Evolutionary conservation across 352 stramenopile species (phyloP), one percentile per base, ranked within the genome.

Genomic region (Globisporangium solare): DNA sequence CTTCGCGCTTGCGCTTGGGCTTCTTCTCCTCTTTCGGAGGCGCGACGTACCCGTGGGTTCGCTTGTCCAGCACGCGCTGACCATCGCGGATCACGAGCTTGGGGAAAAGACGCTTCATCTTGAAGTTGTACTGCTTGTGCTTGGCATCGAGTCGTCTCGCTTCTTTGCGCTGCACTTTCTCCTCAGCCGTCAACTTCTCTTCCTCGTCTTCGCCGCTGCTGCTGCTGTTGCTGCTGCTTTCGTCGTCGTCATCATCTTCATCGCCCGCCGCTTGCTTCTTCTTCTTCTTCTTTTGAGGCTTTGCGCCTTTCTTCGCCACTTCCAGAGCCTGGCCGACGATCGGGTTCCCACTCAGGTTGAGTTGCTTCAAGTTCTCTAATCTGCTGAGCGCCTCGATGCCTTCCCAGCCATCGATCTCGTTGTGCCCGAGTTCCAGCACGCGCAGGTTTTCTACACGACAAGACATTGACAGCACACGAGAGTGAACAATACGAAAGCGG

Each of bases 81-180:
- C 80, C 85, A 58, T 94, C 85, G 12, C 85, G 83, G 32, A 94
- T 77, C 51, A 93, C 77, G 18, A 94, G 66, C 55, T 77, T 82
- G 20, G 81, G 79, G 41, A 94, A 94, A 48, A 94, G 37, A 0
- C 82, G 78, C 68, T 93, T 94, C 70, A 94, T 93, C 70, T 90
- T 90, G 64, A 90, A 92, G 58, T 92, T 91, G 69, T 94, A 94
- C 64, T 89, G 74, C 63, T 91, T 94, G 71, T 92, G 78, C 63
- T 90, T 92, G 18, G 73, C 75, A 47, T 92, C 83, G 15, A 92
- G 62, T 15, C 67, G 61, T 64, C 88, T 91, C 6, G 64, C 76
- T 57, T 86, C 73, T 58, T 91, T 88, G 17, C 73, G 56, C 56
- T 79, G 64, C 24, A 65, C 14, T 51, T 80, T 83, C 32, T 84